Conservation (phyloP, 352 stramenopile species). For the Phytophthora kernoviae region DNA sequence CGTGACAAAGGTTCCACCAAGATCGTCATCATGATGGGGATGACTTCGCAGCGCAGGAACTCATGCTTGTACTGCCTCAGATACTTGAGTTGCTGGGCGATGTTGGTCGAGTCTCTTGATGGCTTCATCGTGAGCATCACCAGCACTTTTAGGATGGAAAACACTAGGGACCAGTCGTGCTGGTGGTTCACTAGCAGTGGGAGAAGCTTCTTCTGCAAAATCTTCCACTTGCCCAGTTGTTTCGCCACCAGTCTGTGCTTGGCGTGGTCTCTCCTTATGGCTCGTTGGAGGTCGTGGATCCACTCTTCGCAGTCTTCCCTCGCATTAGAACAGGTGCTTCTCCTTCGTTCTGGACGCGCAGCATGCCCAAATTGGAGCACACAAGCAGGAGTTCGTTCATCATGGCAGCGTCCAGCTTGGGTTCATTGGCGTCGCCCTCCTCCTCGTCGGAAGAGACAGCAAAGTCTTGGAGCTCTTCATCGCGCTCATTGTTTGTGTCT, state of each 20-base stretch:
- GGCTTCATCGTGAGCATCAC: slow-evolving; percentile 92
- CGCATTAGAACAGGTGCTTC: slow-evolving; percentile 74
- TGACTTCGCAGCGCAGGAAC: slow-evolving; percentile 70
- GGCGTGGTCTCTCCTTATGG: slow-evolving; percentile 79
- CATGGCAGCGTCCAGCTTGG: slow-evolving; percentile 74
- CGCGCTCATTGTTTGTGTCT: slow-evolving; percentile 4
- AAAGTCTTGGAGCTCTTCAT: slow-evolving; percentile 69
- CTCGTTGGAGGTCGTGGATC: slow-evolving; percentile 88
- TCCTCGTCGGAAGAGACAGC: slow-evolving; percentile 56
- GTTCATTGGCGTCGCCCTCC: slow-evolving; percentile 25
- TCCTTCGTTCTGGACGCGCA: slow-evolving; percentile 62
- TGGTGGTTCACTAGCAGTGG: slow-evolving; percentile 87
- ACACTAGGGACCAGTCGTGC: slow-evolving; percentile 85
- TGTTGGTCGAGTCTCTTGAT: slow-evolving; percentile 74
- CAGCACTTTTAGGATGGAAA: slow-evolving; percentile 90
- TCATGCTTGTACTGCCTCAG: slow-evolving; percentile 86
- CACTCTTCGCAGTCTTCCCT: slow-evolving; percentile 85
- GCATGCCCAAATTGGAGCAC: slow-evolving; percentile 87
- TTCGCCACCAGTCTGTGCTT: slow-evolving; percentile 84
- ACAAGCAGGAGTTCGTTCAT: slow-evolving; percentile 89
- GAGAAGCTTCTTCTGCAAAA: slow-evolving; percentile 89
- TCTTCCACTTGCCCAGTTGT: slow-evolving; percentile 86
- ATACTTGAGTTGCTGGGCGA: slow-evolving; percentile 82
- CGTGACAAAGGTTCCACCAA: slow-evolving; percentile 79
- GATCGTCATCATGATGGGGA: slow-evolving; percentile 88